phyloP scores from a whole-genome alignment of 768 basidiomycete species.

The Tubosaeta sp. region DNA sequence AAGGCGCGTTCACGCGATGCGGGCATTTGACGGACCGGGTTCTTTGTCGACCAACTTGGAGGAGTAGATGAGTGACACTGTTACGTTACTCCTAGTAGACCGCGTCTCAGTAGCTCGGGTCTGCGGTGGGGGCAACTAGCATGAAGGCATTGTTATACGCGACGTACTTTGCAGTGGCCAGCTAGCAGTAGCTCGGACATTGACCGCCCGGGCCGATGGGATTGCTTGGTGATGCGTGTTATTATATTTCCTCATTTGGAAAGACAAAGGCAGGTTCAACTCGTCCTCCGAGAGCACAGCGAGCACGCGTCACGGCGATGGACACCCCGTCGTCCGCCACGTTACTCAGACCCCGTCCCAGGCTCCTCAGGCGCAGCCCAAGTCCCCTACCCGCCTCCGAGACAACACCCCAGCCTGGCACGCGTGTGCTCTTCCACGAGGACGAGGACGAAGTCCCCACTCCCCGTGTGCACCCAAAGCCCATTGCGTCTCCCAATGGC shows the following conservation, averaged over 20 bases:
- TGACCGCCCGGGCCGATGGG: not conserved
- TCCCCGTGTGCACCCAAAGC: slow-evolving; percentile 21
- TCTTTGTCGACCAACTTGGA: not conserved
- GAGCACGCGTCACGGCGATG: slow-evolving; percentile 12
- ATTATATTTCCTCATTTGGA: slow-evolving; percentile 10
- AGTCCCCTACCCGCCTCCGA: slow-evolving; percentile 14
- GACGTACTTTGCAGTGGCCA: no score
- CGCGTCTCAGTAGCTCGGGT: no score
- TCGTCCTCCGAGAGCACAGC: slow-evolving; percentile 3
- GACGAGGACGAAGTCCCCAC: slow-evolving; percentile 31
- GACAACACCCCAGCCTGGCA: slow-evolving; percentile 20
- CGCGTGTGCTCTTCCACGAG: slow-evolving; percentile 14
- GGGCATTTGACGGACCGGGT: not conserved
- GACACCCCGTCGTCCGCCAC: slow-evolving; percentile 12
- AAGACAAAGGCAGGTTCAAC: slow-evolving; percentile 2
- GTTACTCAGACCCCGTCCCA: slow-evolving; percentile 19
- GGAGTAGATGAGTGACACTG: not conserved
- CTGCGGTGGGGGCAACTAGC: no score
- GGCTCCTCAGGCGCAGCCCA: slow-evolving; percentile 17
- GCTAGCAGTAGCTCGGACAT: not conserved
- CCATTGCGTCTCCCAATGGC: slow-evolving; percentile 16
- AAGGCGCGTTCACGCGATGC: not conserved
- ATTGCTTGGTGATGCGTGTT: not conserved
- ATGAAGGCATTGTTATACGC: no score
- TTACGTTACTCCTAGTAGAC: not conserved